Percentiles rank a stretch among this genome's conserved stretches.
These are phyloP conservation scores for Penicillium robsamsonii DNA, from an alignment of 495 filamentous ascomycete species.

Conservation along the genomic window DNA sequence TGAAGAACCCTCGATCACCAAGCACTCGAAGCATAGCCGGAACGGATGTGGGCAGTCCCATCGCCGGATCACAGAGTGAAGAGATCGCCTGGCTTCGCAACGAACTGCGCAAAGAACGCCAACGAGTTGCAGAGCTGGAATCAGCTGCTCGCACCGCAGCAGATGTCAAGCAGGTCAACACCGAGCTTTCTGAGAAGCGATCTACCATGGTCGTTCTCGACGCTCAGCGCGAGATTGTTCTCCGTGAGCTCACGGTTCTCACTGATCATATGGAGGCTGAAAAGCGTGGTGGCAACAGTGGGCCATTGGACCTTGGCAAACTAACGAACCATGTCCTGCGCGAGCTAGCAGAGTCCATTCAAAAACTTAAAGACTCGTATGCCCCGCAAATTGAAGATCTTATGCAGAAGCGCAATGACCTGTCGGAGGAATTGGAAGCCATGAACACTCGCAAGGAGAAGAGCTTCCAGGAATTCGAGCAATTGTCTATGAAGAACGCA, in stretches of 20 bases:
- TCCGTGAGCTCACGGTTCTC: slow-evolving; percentile 85
- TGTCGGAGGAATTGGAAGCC: slow-evolving; percentile 77
- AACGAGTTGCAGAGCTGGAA: slow-evolving; percentile 81
- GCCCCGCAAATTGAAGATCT: slow-evolving; percentile 77
- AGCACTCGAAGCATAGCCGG: slow-evolving; percentile 61
- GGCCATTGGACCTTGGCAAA: slow-evolving; percentile 68
- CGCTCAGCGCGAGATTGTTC: slow-evolving; percentile 90
- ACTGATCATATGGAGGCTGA: slow-evolving; percentile 71
- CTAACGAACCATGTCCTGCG: slow-evolving; percentile 81
- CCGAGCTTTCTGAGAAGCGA: slow-evolving; percentile 85
- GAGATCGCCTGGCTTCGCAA: slow-evolving; percentile 70
- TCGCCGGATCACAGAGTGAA: slow-evolving; percentile 62
- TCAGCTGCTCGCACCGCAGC: slow-evolving; percentile 64
- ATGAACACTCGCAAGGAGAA: slow-evolving; percentile 82
- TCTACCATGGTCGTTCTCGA: slow-evolving; percentile 96
- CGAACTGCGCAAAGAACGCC: slow-evolving; percentile 76
- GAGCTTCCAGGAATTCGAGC: slow-evolving; percentile 91
- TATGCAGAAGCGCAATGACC: slow-evolving; percentile 74
- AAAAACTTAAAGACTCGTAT: slow-evolving; percentile 79
- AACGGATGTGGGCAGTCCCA: slow-evolving; percentile 73
- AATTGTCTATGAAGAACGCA: slow-evolving; percentile 87
- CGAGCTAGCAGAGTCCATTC: slow-evolving; percentile 83
- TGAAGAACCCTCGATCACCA: slow-evolving; percentile 71
- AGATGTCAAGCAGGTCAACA: slow-evolving; percentile 80
- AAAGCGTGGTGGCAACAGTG: slow-evolving; percentile 58